phyloP scores from a whole-genome alignment of 352 stramenopile species.

The Phytophthora megakarya region DNA sequence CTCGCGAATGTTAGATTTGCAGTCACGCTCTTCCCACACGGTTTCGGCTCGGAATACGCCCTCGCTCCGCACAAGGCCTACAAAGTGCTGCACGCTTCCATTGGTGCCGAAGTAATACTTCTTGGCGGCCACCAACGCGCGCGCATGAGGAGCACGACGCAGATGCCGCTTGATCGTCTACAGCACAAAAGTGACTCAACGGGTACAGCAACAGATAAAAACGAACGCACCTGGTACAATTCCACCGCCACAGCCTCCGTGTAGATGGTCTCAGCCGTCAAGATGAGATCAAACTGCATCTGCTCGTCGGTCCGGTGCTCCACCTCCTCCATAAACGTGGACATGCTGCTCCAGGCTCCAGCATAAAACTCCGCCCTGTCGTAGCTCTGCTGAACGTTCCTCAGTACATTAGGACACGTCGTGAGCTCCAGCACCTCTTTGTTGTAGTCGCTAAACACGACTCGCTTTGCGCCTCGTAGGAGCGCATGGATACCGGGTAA shows the following conservation, averaged over 20 bases:
- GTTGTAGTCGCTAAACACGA: slow-evolving; percentile 89
- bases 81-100: slow-evolving; percentile 88
- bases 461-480: slow-evolving; percentile 59
- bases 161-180: slow-evolving; percentile 84
- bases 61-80: slow-evolving; percentile 55
- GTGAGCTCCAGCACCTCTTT: slow-evolving; percentile 88
- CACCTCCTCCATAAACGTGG: slow-evolving; percentile 48
- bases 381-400: slow-evolving; percentile 47
- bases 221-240: slow-evolving; percentile 59
- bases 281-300: slow-evolving; percentile 73
- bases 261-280: slow-evolving; percentile 88
- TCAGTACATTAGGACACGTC: slow-evolving; percentile 77
- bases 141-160: slow-evolving; percentile 38
- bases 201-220: not conserved
- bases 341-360: slow-evolving; percentile 73
- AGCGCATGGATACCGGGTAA: slow-evolving; percentile 80
- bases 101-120: slow-evolving; percentile 90
- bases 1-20: slow-evolving; percentile 80
- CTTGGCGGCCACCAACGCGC: slow-evolving; percentile 79
- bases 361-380: slow-evolving; percentile 69
- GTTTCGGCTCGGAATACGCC: slow-evolving; percentile 53
- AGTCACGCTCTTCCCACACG: slow-evolving; percentile 77
- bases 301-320: slow-evolving; percentile 42
- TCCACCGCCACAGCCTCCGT: slow-evolving; percentile 75
- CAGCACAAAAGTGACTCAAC: not conserved